These are phyloP conservation scores for Termitomyces sp. DNA, from an alignment of 768 basidiomycete genomes.

Conservation along the genomic window DNA sequence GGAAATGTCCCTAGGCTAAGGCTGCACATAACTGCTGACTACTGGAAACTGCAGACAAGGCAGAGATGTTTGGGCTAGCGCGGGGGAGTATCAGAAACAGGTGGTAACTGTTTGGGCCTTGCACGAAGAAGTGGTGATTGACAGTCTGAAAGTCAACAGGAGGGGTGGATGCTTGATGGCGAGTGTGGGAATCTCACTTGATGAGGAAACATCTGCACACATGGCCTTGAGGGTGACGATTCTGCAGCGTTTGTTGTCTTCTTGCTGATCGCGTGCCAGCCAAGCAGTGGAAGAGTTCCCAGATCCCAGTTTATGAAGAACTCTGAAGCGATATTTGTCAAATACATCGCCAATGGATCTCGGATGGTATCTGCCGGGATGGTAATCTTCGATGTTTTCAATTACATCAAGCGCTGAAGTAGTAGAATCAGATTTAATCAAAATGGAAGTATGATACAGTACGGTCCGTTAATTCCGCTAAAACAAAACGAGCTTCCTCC, in stretches of 20 bases:
- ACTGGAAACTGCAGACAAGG: constrained; percentile 22
- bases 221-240: constrained; percentile 30
- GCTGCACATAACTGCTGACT: constrained; percentile 27
- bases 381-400: constrained; percentile 44
- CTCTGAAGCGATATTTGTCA: constrained; percentile 37
- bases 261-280: constrained; percentile 23
- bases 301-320: constrained; percentile 45
- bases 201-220: constrained; percentile 25
- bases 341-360: constrained; percentile 43
- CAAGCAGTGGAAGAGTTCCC: constrained; percentile 35
- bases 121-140: constrained; percentile 38
- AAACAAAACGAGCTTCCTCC: background rate
- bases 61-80: constrained; percentile 32
- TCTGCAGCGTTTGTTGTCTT: constrained; percentile 1
- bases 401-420: constrained; percentile 23
- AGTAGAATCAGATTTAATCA: background rate
- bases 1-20: constrained; percentile 29
- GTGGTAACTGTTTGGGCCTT: constrained; percentile 47
- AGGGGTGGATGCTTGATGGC: constrained; percentile 21
- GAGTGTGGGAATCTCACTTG: constrained; percentile 20
- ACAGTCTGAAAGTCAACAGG: constrained; percentile 21
- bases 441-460: background rate
- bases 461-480: background rate
- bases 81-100: constrained; percentile 41
- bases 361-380: constrained; percentile 47